phyloP scores from a whole-genome alignment of 345 rosid genomes.

The Eutrema japonicum region DNA sequence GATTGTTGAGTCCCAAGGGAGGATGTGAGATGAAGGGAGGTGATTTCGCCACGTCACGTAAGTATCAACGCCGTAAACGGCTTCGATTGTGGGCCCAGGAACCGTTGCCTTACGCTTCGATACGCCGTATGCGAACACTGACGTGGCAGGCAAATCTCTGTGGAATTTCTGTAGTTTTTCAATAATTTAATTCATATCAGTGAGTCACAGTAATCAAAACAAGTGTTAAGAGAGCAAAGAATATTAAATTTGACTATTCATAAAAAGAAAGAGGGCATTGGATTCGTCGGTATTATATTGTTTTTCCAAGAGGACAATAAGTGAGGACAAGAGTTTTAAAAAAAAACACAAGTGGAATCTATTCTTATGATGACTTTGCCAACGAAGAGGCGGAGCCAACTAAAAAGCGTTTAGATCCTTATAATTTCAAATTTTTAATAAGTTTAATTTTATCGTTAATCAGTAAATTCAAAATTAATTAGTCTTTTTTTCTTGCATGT shows the following conservation, averaged over 20 bases:
- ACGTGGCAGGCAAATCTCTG: slow-evolving; percentile 78
- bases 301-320: slow-evolving; percentile 29
- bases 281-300: slow-evolving; percentile 26
- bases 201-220: no score
- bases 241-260: slow-evolving; percentile 5
- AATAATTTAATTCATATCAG: not conserved
- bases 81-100: slow-evolving; percentile 96
- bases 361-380: slow-evolving; percentile 34
- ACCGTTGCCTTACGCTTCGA: slow-evolving; percentile 63
- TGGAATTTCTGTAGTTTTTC: slow-evolving; percentile 72
- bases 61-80: slow-evolving; percentile 60
- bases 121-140: slow-evolving; percentile 80
- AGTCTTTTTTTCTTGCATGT: slow-evolving; percentile 5
- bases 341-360: slow-evolving; percentile 20
- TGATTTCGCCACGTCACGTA: slow-evolving; percentile 79
- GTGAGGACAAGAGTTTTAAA: slow-evolving; percentile 6
- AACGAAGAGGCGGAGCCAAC: slow-evolving; percentile 20
- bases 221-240: not conserved
- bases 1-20: slow-evolving; percentile 91
- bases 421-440: not conserved
- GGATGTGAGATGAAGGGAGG: slow-evolving; percentile 84
- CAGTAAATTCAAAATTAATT: slow-evolving; percentile 3
- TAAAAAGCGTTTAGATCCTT: slow-evolving; percentile 25
- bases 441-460: not conserved
- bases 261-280: slow-evolving; percentile 15